Base-by-base conservation (phyloP, 2,329 filamentous ascomycete genomes). In the Fonsecaea nubica region DNA sequence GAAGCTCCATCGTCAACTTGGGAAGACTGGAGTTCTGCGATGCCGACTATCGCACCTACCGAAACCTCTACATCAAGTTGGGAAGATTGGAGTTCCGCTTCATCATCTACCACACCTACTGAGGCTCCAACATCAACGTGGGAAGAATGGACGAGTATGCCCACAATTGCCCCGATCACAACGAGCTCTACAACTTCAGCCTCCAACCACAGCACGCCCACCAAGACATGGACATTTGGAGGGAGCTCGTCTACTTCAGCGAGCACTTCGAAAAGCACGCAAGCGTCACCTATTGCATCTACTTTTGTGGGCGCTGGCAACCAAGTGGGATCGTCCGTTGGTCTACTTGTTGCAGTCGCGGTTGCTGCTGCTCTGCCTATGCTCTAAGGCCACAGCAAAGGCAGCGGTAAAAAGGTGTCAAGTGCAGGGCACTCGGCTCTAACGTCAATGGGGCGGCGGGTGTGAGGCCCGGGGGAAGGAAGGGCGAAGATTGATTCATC, bases 1-100 rank as follows among this genome's bases (percentile, higher is more conserved):
- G 30, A 32, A 32, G 30, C 30, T 32, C 30, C 30, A 32, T 32
- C 30, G 30, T 32, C 30, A 32, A 32, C 4, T 32, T 32, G 30
- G 30, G 30, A 32, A 32, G 30, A 32, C 30, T 32, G 30, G 30
- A 32, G 30, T 32, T 32, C 30, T 32, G 30, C 30, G 30, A 5
- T 32, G 30, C 30, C 30, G 30, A 32, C 30, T 32, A 4, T 32
- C 30, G 30, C 30, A 32, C 30, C 30, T 32, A 32, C 30, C 5
- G 30, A 32, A 32, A 32, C 30, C 6, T 5, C 30, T 4, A 5
- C 30, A 6, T 32, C 30, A 32, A 32, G 30, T 32, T 32, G 58
- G 58, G 10, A 50, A 21, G 58, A 60, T 32, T 60, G 58, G 58
- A 60, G 21, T 32, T 42, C 56, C 18, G 48, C 18, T n/a, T 33